phyloP scores from a whole-genome alignment of 208 protist species.

The Acanthamoeba lugdunensis region DNA sequence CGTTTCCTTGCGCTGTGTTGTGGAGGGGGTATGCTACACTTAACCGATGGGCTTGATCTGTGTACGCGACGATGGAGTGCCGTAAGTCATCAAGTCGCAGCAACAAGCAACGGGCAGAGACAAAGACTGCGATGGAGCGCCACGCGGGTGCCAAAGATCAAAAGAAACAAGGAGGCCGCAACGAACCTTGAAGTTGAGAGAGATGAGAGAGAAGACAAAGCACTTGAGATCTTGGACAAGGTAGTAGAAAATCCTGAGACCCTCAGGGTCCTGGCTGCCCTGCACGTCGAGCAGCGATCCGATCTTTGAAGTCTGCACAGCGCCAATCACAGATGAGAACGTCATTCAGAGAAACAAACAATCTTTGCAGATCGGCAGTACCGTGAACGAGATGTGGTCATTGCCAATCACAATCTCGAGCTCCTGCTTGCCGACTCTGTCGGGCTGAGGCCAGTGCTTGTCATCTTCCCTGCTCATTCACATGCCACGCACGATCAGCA shows the following conservation, averaged over 20 bases:
- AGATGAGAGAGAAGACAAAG: constrained; percentile 92
- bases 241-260: constrained; percentile 93
- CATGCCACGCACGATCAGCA: constrained; percentile 34
- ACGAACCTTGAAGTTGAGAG: constrained; percentile 92
- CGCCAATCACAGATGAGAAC: not conserved
- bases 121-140: not conserved
- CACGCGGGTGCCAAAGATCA: not conserved
- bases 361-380: constrained; percentile 65
- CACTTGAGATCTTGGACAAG: constrained; percentile 93
- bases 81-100: not conserved
- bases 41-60: constrained; percentile 68
- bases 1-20: not conserved
- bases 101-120: not conserved
- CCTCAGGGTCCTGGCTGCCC: constrained; percentile 91
- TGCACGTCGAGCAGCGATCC: constrained; percentile 90
- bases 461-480: constrained; percentile 84
- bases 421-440: constrained; percentile 91
- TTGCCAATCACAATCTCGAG: constrained; percentile 91
- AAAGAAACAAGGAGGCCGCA: not conserved
- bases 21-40: constrained; percentile 5
- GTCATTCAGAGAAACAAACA: not conserved
- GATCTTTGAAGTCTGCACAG: constrained; percentile 90
- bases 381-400: constrained; percentile 92
- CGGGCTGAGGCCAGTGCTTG: constrained; percentile 90
- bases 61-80: not conserved